Conservation (phyloP, 2,329 filamentous ascomycete genomes). For the Ophiocordyceps camponoti-floridani region DNA sequence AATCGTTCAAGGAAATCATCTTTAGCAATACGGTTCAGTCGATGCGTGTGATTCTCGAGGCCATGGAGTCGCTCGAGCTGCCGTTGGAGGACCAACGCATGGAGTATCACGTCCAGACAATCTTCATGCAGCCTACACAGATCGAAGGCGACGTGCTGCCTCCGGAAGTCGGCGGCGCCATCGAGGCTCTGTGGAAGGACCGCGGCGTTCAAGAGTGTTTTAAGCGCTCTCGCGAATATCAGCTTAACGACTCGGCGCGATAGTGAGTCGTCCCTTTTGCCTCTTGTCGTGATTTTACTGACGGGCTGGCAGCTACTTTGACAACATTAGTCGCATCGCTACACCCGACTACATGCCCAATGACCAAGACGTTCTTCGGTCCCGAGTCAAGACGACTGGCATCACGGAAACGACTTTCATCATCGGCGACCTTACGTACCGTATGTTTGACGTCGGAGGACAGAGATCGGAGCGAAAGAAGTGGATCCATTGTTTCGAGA, state of each 20-base stretch:
- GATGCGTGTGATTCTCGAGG: conserved; percentile 51
- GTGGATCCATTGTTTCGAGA: conserved; percentile 99
- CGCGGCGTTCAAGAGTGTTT: conserved; percentile 87
- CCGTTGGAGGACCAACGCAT: conserved; percentile 81
- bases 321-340: conserved; percentile 81
- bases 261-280: conserved; percentile 38
- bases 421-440: conserved; percentile 84
- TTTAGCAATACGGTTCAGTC: conserved; percentile 55
- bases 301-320: conserved; percentile 61
- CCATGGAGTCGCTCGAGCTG: conserved; percentile 53
- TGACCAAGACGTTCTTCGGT: conserved; percentile 86
- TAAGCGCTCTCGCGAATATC: conserved; percentile 88
- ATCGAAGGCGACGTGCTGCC: conserved; percentile 89
- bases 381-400: conserved; percentile 94
- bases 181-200: conserved; percentile 85
- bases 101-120: conserved; percentile 95
- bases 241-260: conserved; percentile 89
- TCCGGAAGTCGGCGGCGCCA: conserved; percentile 85
- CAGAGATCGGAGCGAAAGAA: conserved; percentile 95
- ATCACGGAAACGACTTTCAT: conserved; percentile 95
- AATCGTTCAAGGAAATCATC: conserved; percentile 55
- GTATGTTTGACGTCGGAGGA: conserved; percentile 95
- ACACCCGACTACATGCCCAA: conserved; percentile 87
- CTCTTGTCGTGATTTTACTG: conserved; percentile 8
- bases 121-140: conserved; percentile 96